phyloP scores from a whole-genome alignment of 768 basidiomycete species.

The Rhizopogon vulgaris region DNA sequence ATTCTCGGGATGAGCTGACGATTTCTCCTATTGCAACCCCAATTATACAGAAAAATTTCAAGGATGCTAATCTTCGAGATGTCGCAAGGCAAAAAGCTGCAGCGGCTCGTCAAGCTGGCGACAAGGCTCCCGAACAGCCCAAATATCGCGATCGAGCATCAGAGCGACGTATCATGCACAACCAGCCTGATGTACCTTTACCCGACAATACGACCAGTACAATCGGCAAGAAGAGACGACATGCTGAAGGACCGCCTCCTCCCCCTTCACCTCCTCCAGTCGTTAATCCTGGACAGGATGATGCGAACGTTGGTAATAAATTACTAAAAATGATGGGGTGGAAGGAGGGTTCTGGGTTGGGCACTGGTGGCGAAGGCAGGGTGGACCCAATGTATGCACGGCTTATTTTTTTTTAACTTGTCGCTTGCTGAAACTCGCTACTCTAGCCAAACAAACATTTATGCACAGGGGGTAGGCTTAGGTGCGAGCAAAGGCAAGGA shows the following conservation, averaged over 20 bases:
- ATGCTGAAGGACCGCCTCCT: slow-evolving; percentile 49
- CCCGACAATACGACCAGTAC: slow-evolving; percentile 42
- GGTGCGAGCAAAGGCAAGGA: slow-evolving; percentile 92
- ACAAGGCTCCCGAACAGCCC: slow-evolving; percentile 43
- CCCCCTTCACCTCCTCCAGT: slow-evolving; percentile 57
- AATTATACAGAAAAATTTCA: slow-evolving; percentile 71
- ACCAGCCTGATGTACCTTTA: slow-evolving; percentile 82
- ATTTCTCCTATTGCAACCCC: slow-evolving; percentile 8
- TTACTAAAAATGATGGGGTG: slow-evolving; percentile 98
- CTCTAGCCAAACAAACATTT: slow-evolving; percentile 73
- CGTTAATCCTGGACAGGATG: slow-evolving; percentile 71
- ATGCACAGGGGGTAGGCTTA: slow-evolving; percentile 81
- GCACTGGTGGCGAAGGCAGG: slow-evolving; percentile 74
- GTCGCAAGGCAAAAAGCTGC: slow-evolving; percentile 63
- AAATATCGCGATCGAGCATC: slow-evolving; percentile 96
- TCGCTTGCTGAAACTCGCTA: slow-evolving; percentile 6
- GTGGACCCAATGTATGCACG: slow-evolving; percentile 77
- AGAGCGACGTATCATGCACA: slow-evolving; percentile 84
- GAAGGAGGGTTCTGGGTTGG: slow-evolving; percentile 86
- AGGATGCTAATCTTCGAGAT: slow-evolving; percentile 66
- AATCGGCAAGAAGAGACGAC: slow-evolving; percentile 35
- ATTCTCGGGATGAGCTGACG: slow-evolving; percentile 23
- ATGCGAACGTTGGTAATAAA: slow-evolving; percentile 86
- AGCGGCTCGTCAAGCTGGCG: slow-evolving; percentile 32
- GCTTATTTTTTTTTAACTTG: neutral